Evolutionary conservation across 1,284 basidiomycete species (phyloP).

Genomic region (Cryptococcus sp.): DNA sequence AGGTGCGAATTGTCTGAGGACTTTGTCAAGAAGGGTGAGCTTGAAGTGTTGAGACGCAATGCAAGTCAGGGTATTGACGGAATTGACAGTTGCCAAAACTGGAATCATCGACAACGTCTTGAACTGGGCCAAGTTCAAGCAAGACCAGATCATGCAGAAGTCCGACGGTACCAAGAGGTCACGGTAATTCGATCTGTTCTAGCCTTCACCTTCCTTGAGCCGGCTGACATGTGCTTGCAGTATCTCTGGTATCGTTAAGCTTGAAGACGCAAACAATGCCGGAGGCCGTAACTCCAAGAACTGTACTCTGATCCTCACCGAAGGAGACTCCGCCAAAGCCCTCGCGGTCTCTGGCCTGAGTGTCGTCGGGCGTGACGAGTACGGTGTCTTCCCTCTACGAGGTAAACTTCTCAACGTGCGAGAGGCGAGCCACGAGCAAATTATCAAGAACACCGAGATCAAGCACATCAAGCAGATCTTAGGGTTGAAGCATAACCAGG

Average conservation of each 20-base stretch:
- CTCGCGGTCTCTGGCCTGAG: slow-evolving; percentile 90
- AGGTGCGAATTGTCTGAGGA: slow-evolving; percentile 87
- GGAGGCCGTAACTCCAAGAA: slow-evolving; percentile 75
- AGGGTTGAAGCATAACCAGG: slow-evolving; percentile 90
- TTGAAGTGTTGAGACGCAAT: background rate
- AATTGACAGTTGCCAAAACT: slow-evolving; percentile 73
- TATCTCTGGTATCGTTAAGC: slow-evolving; percentile 85
- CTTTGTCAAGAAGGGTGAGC: slow-evolving; percentile 88
- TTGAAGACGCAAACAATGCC: slow-evolving; percentile 97
- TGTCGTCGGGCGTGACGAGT: slow-evolving; percentile 94
- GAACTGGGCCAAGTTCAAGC: slow-evolving; percentile 95
- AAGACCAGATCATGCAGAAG: slow-evolving; percentile 92
- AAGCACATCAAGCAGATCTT: slow-evolving; percentile 98
- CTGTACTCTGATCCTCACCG: slow-evolving; percentile 95
- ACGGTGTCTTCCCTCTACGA: slow-evolving; percentile 95
- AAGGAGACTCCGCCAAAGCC: slow-evolving; percentile 99
- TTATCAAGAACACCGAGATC: slow-evolving; percentile 97
- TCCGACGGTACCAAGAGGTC: slow-evolving; percentile 92
- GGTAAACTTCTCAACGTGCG: slow-evolving; percentile 98
- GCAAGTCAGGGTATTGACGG: background rate
- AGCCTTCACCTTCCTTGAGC: too few species aligned
- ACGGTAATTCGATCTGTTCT: slow-evolving; percentile 55
- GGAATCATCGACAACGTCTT: slow-evolving; percentile 89
- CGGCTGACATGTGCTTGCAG: slow-evolving; percentile 48
- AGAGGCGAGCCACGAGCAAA: slow-evolving; percentile 91